A percentile compares a stretch with the other conserved stretches of the same genome.
Evolutionary conservation across 495 filamentous ascomycete genomes (phyloP).

Genomic region (Patellaria atrata): DNA sequence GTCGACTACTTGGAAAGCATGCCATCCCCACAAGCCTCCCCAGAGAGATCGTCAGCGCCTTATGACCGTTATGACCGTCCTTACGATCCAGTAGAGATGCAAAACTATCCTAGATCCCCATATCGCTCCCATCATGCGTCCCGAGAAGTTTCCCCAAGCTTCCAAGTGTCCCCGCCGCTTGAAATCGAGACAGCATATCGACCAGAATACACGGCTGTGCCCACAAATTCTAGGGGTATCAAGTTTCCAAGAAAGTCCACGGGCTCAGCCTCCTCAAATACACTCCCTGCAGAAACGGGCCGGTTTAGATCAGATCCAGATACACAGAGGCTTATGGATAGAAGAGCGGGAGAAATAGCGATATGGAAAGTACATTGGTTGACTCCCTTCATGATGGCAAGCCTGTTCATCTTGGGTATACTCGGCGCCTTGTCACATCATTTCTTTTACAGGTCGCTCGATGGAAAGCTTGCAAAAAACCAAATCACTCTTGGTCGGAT

Average conservation of each 20-base stretch:
- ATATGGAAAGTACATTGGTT: slow-evolving; percentile 29
- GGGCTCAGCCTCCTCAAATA: background rate
- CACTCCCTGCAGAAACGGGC: background rate
- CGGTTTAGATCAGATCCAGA: slow-evolving; percentile 12
- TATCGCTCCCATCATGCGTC: background rate
- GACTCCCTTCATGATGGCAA: slow-evolving; percentile 24
- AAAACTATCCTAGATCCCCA: background rate
- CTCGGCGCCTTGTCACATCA: slow-evolving; percentile 27
- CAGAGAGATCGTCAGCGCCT: slow-evolving; percentile 1
- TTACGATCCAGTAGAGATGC: slow-evolving; percentile 16
- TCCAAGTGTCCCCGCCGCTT: slow-evolving; percentile 1
- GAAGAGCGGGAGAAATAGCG: slow-evolving; percentile 14
- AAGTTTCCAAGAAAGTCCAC: slow-evolving; percentile 1
- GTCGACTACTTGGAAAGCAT: too few species aligned
- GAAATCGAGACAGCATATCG: background rate
- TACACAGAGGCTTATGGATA: slow-evolving; percentile 12
- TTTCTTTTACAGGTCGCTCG: slow-evolving; percentile 24
- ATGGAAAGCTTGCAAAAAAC: slow-evolving; percentile 24
- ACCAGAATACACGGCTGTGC: background rate
- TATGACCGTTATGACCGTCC: slow-evolving; percentile 16
- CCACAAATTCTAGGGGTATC: background rate
- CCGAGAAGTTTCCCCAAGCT: background rate
- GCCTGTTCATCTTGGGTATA: slow-evolving; percentile 23
- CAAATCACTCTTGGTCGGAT: slow-evolving; percentile 26
- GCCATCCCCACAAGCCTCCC: slow-evolving; percentile 6